Conservation (phyloP, 345 rosid genomes). For the Ricinus communis region DNA sequence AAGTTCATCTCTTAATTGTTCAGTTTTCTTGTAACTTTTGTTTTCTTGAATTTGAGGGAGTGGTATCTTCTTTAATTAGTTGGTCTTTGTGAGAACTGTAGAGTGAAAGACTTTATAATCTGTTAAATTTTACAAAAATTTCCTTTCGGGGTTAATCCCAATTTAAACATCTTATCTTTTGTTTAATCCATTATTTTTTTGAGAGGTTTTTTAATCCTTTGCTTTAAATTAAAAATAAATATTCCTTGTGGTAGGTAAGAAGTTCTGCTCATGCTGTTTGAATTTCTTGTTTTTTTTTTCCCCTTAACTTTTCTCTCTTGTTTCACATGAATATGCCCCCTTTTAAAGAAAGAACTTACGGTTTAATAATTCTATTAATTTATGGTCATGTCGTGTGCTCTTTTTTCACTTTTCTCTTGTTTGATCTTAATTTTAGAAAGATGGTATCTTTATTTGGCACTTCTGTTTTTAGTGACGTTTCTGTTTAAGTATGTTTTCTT, state of each 20-base stretch:
- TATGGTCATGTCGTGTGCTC: neutral
- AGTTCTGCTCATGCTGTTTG: neutral
- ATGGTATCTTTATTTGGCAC: neutral
- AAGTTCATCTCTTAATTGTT: neutral
- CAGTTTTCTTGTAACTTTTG: neutral
- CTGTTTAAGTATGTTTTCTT: neutral
- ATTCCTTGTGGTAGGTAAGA: slow-evolving; percentile 9
- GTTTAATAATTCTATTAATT: neutral
- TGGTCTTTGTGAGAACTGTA: neutral
- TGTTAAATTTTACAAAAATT: neutral
- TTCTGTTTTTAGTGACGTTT: neutral
- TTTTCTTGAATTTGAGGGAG: neutral
- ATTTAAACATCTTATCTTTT: neutral
- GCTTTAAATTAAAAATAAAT: neutral
- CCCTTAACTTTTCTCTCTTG: too few species aligned
- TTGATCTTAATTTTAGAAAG: neutral
- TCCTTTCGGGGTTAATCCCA: neutral
- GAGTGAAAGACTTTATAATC: neutral
- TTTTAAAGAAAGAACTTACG: too few species aligned
- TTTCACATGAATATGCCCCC: too few species aligned
- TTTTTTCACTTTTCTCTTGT: neutral
- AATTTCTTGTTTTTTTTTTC: slow-evolving; percentile 6
- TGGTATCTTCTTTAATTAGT: neutral
- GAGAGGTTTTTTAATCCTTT: neutral
- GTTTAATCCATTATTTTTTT: neutral